phyloP scores from a whole-genome alignment of 768 basidiomycete genomes.

The Dentipellis fragilis region DNA sequence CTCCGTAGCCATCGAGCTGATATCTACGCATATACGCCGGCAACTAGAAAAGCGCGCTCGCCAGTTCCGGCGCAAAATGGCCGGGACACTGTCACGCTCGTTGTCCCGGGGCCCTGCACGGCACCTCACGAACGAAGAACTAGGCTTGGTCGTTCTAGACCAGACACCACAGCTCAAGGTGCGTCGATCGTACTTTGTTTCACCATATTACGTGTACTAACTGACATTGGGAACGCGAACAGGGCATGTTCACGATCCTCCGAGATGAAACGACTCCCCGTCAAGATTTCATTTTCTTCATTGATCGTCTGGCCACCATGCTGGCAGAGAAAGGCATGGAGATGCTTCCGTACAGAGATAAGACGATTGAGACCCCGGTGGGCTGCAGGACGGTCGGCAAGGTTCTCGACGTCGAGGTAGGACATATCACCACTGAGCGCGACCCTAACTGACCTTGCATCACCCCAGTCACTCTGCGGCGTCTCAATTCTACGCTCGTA shows the following conservation, averaged over 20 bases:
- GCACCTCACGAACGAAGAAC: slow-evolving; percentile 27
- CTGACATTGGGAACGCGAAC: neutral
- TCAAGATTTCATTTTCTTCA: slow-evolving; percentile 91
- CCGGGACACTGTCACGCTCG: slow-evolving; percentile 21
- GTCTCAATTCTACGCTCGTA: slow-evolving; percentile 85
- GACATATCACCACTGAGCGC: neutral
- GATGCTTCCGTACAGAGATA: slow-evolving; percentile 60
- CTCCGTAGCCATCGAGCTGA: slow-evolving; percentile 83
- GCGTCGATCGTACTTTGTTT: neutral
- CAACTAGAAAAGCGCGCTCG: slow-evolving; percentile 74
- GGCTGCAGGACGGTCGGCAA: slow-evolving; percentile 49
- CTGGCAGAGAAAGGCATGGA: slow-evolving; percentile 80
- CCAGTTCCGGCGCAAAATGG: slow-evolving; percentile 66
- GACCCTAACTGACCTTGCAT: too few relatives aligned
- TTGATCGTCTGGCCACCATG: slow-evolving; percentile 76
- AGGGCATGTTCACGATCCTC: slow-evolving; percentile 88
- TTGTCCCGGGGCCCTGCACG: slow-evolving; percentile 12
- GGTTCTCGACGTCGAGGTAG: slow-evolving; percentile 49
- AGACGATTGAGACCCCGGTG: slow-evolving; percentile 59
- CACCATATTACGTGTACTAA: neutral
- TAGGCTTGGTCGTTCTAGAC: slow-evolving; percentile 53
- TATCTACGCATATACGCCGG: slow-evolving; percentile 80
- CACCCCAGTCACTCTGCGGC: slow-evolving; percentile 63
- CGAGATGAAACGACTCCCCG: slow-evolving; percentile 59
- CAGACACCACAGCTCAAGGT: slow-evolving; percentile 79